Base-by-base conservation (phyloP, 2,329 filamentous ascomycete species). In the Fusarium sp. region DNA sequence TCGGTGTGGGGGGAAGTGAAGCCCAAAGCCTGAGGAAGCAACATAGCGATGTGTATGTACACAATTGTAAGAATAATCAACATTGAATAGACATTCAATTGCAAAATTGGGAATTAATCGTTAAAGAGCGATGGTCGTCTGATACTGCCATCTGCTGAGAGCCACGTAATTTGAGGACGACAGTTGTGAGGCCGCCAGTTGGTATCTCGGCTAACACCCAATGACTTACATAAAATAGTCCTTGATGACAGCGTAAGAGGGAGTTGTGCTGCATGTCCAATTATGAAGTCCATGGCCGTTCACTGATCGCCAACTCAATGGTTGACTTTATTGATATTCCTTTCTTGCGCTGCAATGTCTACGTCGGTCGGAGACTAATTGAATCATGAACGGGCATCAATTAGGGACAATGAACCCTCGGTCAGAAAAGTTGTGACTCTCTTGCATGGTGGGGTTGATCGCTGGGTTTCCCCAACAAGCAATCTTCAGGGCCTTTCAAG, bases 1-100 rank as follows among this genome's bases (percentile, higher is more conserved):
- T 73, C 57, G 55, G 68, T 73, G 73, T 72, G 69, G 71, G 60
- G 63, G 62, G 65, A 60, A 55, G 33, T 59, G 60, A 70, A 54
- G 54, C 35, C 37, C 39, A 60, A 52, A 49, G 56, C 27, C 55
- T 62, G 54, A 57, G 55, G 39, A 72, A 56, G 35, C 38, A 44
- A 49, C 41, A 49, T n/a, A 37, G 57, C 64, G 46, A 57, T 46
- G 38, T 44, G 33, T 25, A n/a, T 56, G 54, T 62, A 44, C 52
- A 39, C 44, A 51, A 46, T 54, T 42, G 29, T 31, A 23, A 25
- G 63, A 55, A 46, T 48, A 38, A 35, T 62, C 48, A 62, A 59
- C 14, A 38, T 21, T 27, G 44, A 29, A 59, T 39, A 35, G n/a
- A 44, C 29, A 23, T 38, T 59, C 31, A 38, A 63, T 54, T 54